Percentiles rank a stretch among this genome's conserved stretches.
Evolutionary conservation across 2,329 filamentous ascomycete genomes (phyloP).

Genomic region (Fusarium mangiferae): DNA sequence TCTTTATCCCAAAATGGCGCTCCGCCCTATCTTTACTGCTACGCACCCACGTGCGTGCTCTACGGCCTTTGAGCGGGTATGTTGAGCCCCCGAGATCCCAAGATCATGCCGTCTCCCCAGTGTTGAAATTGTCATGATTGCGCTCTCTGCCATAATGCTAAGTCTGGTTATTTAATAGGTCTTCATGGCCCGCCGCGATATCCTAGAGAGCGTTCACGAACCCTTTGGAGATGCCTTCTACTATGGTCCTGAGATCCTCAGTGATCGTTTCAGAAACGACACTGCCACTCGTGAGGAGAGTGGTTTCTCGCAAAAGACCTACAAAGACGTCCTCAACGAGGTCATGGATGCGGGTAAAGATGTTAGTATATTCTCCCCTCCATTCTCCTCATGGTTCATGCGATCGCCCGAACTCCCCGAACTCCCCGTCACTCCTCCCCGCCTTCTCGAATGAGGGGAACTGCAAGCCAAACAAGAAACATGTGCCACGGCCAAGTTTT

Average conservation of each 20-base stretch:
- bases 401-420: slow-evolving; percentile 28
- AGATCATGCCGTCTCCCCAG: background rate
- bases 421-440: slow-evolving; percentile 29
- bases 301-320: slow-evolving; percentile 77
- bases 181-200: slow-evolving; percentile 92
- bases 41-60: slow-evolving; percentile 96
- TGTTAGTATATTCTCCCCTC: slow-evolving; percentile 61
- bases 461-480: slow-evolving; percentile 4
- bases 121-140: background rate
- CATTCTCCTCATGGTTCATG: slow-evolving; percentile 21
- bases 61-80: slow-evolving; percentile 94
- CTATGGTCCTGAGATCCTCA: slow-evolving; percentile 89
- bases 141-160: background rate
- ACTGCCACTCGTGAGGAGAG: slow-evolving; percentile 63
- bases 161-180: slow-evolving; percentile 65
- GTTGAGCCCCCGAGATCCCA: slow-evolving; percentile 41
- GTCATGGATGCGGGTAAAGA: slow-evolving; percentile 78
- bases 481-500: slow-evolving; percentile 10
- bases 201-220: slow-evolving; percentile 87
- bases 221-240: slow-evolving; percentile 98
- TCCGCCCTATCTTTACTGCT: slow-evolving; percentile 82
- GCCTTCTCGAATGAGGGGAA: slow-evolving; percentile 22
- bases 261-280: slow-evolving; percentile 80
- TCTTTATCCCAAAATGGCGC: slow-evolving; percentile 66
- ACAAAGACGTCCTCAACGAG: slow-evolving; percentile 78